These are phyloP conservation scores for Pestalotiopsis sp. DNA, from an alignment of 2,329 filamentous ascomycete species.

Conservation along the genomic window DNA sequence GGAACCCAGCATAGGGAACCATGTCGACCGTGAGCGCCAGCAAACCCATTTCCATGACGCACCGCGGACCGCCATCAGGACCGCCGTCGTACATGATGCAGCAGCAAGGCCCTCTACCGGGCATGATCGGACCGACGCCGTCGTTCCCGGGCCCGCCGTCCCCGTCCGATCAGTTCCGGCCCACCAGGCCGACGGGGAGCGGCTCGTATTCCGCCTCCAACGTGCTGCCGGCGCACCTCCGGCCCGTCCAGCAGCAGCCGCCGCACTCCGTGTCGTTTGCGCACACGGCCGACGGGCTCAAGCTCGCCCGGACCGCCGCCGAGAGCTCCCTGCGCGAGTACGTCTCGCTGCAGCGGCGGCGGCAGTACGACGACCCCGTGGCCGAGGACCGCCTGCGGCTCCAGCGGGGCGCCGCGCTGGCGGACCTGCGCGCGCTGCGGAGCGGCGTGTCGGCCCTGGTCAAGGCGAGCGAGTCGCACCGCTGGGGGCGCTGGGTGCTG, in stretches of 20 bases:
- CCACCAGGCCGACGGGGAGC: not conserved
- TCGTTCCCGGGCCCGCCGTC: slow-evolving; percentile 2
- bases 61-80: not conserved
- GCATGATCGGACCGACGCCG: not conserved
- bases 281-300: slow-evolving; percentile 21
- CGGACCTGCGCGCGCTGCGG: slow-evolving; percentile 45
- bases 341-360: slow-evolving; percentile 31
- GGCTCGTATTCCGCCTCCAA: not conserved
- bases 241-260: not conserved
- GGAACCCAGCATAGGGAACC: not conserved
- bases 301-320: slow-evolving; percentile 21
- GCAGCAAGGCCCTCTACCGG: not conserved
- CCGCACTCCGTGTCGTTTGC: slow-evolving; percentile 10
- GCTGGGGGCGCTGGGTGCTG: slow-evolving; percentile 54
- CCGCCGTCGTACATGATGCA: not conserved
- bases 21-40: not conserved
- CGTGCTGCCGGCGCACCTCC: not conserved
- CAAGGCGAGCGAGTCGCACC: slow-evolving; percentile 44
- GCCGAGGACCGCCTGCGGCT: slow-evolving; percentile 42
- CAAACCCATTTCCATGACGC: not conserved
- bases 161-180: not conserved
- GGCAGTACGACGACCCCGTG: slow-evolving; percentile 31
- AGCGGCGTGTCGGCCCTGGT: slow-evolving; percentile 43
- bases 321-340: slow-evolving; percentile 36
- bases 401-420: slow-evolving; percentile 43